Base-by-base conservation (phyloP, 2,329 filamentous ascomycete genomes). In the Penicillium sp. region DNA sequence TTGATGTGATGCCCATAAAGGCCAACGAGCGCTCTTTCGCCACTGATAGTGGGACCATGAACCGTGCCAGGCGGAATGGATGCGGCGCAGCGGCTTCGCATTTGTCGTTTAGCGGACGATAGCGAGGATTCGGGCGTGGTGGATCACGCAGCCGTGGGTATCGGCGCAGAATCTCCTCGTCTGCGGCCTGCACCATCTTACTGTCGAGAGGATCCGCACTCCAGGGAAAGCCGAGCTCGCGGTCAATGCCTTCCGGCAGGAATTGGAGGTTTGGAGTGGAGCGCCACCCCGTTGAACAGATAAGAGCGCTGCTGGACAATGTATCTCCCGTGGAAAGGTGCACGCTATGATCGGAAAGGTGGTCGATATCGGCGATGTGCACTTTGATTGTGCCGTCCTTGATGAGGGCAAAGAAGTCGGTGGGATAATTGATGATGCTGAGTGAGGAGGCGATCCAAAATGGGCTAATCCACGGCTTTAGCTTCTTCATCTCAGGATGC, bases 381-480 rank as follows among this genome's bases (percentile, higher is more conserved):
- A 83, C 62, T 12, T 66, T 65, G 22, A 82, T 72, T n/a, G 64
- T 67, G 3, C 74, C 74, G 4, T 67, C 55, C 30, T 65, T 66
- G 8, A 84, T 68, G 9, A 78, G 60, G 4, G 76, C 71, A 52
- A 79, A 75, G 51, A 82, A 72, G 45, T 75, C 66, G 2, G 66
- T 70, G 0, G 69, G 67, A 48, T 77, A 82, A 52, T 82, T 83
- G 39, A 79, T 65, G 18, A 82, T 80, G 31, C 74, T 74, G 20
- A 82, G 64, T 0, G 69, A 70, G 8, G 68, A 72, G 1, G 73
- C 77, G 6, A 74, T 71, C 70, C 75, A 82, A 50, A 73, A 70
- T 1, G 61, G 59, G 17, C 54, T 58, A 38, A 64, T 56, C 61
- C 69, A 72, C 0, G 69, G 68, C 45, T 67, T 65, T 32, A 74